Percentiles rank a stretch among this genome's conserved stretches.
These are phyloP conservation scores for Debaryomyces udenii DNA, from an alignment of 1,139 yeast genomes.

Conservation along the genomic window DNA sequence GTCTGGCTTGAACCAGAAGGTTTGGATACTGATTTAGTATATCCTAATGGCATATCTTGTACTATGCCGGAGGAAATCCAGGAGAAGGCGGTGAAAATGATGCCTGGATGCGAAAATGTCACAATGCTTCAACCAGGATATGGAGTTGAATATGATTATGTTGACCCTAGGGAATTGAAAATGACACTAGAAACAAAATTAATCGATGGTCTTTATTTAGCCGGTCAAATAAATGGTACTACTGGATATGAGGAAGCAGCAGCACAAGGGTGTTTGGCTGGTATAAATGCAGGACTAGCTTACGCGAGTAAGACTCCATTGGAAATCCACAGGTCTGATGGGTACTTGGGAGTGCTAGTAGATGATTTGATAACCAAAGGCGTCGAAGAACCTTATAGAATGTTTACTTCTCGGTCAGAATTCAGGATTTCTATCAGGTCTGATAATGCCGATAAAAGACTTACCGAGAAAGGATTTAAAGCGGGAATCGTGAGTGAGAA, in stretches of 20 bases:
- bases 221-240: slow-evolving; percentile 98
- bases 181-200: slow-evolving; percentile 81
- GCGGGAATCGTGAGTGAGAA: slow-evolving; percentile 68
- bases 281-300: slow-evolving; percentile 83
- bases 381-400: slow-evolving; percentile 94
- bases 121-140: slow-evolving; percentile 92
- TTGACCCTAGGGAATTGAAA: slow-evolving; percentile 87
- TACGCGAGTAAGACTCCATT: slow-evolving; percentile 47
- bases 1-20: slow-evolving; percentile 99
- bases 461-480: slow-evolving; percentile 69
- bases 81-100: slow-evolving; percentile 66
- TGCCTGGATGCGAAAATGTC: slow-evolving; percentile 89
- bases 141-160: slow-evolving; percentile 96
- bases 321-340: slow-evolving; percentile 72
- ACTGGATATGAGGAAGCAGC: slow-evolving; percentile 99
- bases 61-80: slow-evolving; percentile 97
- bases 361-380: slow-evolving; percentile 96
- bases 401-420: slow-evolving; percentile 97
- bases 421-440: slow-evolving; percentile 87
- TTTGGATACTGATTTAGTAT: slow-evolving; percentile 75
- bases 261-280: slow-evolving; percentile 94
- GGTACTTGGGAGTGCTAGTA: slow-evolving; percentile 87
- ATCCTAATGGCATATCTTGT: slow-evolving; percentile 95
- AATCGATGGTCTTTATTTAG: slow-evolving; percentile 78
- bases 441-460: slow-evolving; percentile 88